Evolutionary conservation across 805 yeast species (phyloP).

Genomic region (Schizosaccharomyces octosporus): DNA sequence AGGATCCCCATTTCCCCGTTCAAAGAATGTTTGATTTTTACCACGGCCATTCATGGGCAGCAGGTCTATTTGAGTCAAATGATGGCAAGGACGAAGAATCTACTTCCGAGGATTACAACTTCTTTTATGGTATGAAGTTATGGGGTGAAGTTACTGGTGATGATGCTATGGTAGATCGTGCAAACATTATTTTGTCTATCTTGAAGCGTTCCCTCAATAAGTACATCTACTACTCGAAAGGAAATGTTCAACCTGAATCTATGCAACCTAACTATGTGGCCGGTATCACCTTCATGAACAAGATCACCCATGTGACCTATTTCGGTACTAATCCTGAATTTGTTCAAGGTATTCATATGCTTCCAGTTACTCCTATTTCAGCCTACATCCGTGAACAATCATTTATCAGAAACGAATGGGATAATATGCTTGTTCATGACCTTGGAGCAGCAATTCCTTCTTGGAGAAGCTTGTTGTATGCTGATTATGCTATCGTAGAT

Average conservation of each 20-base stretch:
- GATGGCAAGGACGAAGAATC: conserved; percentile 57
- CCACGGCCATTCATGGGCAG: conserved; percentile 54
- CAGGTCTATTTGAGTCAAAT: conserved; percentile 34
- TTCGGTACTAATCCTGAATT: conserved; percentile 38
- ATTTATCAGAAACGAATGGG: conserved; percentile 37
- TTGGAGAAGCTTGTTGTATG: conserved; percentile 47
- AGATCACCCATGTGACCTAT: conserved; percentile 46
- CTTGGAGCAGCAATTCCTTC: conserved; percentile 22
- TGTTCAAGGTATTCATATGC: conserved; percentile 59
- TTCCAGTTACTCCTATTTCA: conserved; percentile 42
- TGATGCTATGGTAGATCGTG: conserved; percentile 26
- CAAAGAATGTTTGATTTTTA: conserved; percentile 47
- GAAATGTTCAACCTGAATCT: conserved; percentile 26
- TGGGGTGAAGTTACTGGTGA: conserved; percentile 43
- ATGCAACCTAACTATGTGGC: conserved; percentile 34
- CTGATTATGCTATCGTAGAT: conserved; percentile 51
- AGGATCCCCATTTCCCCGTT: conserved; percentile 35
- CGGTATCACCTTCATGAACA: conserved; percentile 50
- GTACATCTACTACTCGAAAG: conserved; percentile 27
- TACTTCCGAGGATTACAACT: conserved; percentile 45
- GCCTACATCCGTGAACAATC: conserved; percentile 27
- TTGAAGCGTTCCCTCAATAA: conserved; percentile 28
- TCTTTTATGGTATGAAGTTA: conserved; percentile 39
- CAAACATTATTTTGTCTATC: conserved; percentile 33
- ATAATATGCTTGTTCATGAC: conserved; percentile 19